Conservation (phyloP, 148 eudicot genomes). For the Chenopodium suecicum region DNA sequence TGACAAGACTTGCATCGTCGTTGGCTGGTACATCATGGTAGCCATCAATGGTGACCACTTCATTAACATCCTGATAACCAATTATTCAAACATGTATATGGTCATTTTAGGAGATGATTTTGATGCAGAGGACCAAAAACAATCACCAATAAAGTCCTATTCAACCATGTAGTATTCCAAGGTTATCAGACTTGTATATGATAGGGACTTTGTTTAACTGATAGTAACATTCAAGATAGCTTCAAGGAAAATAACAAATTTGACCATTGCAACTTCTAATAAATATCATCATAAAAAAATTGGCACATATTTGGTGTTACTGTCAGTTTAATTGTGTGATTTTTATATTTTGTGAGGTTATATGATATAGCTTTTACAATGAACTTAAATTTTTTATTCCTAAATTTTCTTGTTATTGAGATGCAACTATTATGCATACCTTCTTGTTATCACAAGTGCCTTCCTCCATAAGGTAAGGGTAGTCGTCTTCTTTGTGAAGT, state of each 20-base stretch:
- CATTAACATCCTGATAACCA: slow-evolving; percentile 32
- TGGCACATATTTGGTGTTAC: neutral
- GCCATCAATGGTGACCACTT: slow-evolving; percentile 67
- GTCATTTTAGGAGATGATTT: neutral
- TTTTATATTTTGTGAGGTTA: no score
- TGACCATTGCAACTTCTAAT: neutral
- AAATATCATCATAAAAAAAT: no score
- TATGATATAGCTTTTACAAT: no score
- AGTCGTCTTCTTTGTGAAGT: slow-evolving; percentile 85
- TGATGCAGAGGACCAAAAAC: neutral
- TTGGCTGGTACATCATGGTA: slow-evolving; percentile 87
- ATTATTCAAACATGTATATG: neutral
- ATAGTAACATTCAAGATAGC: neutral
- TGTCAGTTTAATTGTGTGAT: no score
- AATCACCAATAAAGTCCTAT: neutral
- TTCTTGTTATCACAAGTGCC: slow-evolving; percentile 76
- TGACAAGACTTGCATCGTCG: slow-evolving; percentile 67
- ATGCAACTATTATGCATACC: slow-evolving; percentile 29
- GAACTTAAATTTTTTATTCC: no score
- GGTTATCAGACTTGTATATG: neutral
- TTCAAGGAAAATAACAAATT: neutral
- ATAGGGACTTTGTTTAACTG: neutral
- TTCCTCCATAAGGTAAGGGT: slow-evolving; percentile 97
- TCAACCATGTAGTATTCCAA: neutral
- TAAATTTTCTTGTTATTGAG: neutral